A percentile compares a stretch with the other conserved stretches of the same genome.
These are phyloP conservation scores for Marchantia polymorpha DNA, from an alignment of 225 moss, liverwort and hornwort genomes.

Conservation along the genomic window DNA sequence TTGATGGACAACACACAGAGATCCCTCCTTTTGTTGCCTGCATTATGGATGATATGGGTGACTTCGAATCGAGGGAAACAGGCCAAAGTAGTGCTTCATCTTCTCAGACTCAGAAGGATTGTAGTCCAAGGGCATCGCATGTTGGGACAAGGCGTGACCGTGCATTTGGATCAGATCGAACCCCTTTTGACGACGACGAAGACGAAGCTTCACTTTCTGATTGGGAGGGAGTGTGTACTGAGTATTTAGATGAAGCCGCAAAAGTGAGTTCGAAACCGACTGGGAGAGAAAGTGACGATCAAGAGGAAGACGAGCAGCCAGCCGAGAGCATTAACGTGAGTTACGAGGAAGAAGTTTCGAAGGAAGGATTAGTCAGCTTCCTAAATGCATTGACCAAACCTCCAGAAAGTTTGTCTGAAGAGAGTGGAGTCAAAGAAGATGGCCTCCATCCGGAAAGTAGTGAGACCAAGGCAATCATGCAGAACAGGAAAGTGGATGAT, in stretches of 20 bases:
- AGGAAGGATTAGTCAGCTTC: constrained; percentile 33
- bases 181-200: constrained; percentile 16
- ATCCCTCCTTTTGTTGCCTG: constrained; percentile 44
- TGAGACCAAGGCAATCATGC: constrained; percentile 12
- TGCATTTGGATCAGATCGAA: constrained; percentile 14
- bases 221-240: constrained; percentile 43
- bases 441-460: neutral
- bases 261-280: constrained; percentile 6
- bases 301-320: constrained; percentile 13
- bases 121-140: neutral
- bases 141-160: neutral
- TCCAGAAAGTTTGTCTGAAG: constrained; percentile 7
- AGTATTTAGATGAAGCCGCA: constrained; percentile 25
- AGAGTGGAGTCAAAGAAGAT: constrained; percentile 14
- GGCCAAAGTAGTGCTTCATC: neutral
- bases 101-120: neutral
- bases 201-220: constrained; percentile 50
- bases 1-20: neutral
- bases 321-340: neutral
- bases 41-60: constrained; percentile 36
- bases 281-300: constrained; percentile 22
- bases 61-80: constrained; percentile 23
- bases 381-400: constrained; percentile 30
- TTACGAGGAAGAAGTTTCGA: constrained; percentile 14
- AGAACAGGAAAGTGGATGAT: neutral